Evolutionary conservation across 2,329 filamentous ascomycete genomes (phyloP).

Genomic region (Sporothrix mexicana): DNA sequence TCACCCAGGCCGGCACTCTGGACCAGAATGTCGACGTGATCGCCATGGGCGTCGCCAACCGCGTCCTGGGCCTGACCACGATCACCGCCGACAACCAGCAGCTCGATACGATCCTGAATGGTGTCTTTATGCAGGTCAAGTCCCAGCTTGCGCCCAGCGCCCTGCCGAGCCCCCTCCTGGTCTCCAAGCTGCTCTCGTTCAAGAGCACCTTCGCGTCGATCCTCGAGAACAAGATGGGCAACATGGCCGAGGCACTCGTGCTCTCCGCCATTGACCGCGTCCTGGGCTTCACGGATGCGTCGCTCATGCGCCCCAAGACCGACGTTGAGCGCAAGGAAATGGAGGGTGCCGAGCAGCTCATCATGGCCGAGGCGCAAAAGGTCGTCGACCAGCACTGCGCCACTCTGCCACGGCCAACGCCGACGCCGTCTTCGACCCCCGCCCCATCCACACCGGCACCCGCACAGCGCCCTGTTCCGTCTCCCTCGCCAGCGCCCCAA

Average conservation of each 20-base stretch:
- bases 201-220: conserved; percentile 54
- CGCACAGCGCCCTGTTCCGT: background rate
- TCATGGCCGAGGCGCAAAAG: conserved; percentile 42
- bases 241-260: conserved; percentile 54
- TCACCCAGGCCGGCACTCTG: conserved; percentile 50
- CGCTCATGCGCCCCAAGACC: conserved; percentile 42
- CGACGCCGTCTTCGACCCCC: background rate
- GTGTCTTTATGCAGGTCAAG: conserved; percentile 47
- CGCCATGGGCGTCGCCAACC: conserved; percentile 60
- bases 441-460: background rate
- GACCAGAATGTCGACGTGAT: conserved; percentile 54
- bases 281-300: conserved; percentile 54
- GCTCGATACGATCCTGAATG: conserved; percentile 55
- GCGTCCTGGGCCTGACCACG: conserved; percentile 55
- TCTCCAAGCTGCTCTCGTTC: conserved; percentile 52
- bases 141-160: conserved; percentile 7
- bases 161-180: conserved; percentile 48
- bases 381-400: conserved; percentile 38
- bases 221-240: conserved; percentile 50
- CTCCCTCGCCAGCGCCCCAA: background rate
- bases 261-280: conserved; percentile 59
- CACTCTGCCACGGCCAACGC: background rate
- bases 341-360: conserved; percentile 43
- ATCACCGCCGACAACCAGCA: conserved; percentile 49
- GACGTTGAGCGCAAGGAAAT: conserved; percentile 43